Percentiles rank a stretch among this genome's conserved stretches.
Conservation (phyloP, 805 yeast species). For the Kuraishia molischiana region DNA sequence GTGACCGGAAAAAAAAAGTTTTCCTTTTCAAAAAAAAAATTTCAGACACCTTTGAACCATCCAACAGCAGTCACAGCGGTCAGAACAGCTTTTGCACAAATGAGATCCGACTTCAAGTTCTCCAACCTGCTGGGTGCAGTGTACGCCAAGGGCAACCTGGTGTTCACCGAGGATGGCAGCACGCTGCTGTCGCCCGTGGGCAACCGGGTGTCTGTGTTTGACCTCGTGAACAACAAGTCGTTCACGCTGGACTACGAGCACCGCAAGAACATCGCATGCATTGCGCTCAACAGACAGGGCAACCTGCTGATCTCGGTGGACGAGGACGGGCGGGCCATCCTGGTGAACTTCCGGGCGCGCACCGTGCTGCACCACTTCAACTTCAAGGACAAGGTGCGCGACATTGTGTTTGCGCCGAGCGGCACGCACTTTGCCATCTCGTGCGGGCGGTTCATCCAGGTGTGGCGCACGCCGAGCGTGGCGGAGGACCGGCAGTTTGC, state of each 20-base stretch:
- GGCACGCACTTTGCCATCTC: constrained; percentile 85
- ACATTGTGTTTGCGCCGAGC: constrained; percentile 78
- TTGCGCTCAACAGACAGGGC: constrained; percentile 78
- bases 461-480: constrained; percentile 84
- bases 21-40: too few species aligned
- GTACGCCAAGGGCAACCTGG: constrained; percentile 83
- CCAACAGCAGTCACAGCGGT: too few species aligned
- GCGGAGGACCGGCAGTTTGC: constrained; percentile 88
- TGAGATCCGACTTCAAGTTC: constrained; percentile 87
- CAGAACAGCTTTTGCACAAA: constrained; percentile 16
- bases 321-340: constrained; percentile 85
- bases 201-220: constrained; percentile 83
- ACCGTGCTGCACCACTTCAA: constrained; percentile 91
- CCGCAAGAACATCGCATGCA: constrained; percentile 66
- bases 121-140: constrained; percentile 91
- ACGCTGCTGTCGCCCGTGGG: constrained; percentile 87
- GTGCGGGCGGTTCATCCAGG: constrained; percentile 70
- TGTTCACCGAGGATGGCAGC: constrained; percentile 81
- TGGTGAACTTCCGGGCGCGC: constrained; percentile 75
- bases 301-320: constrained; percentile 78
- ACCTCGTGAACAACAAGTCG: constrained; percentile 72
- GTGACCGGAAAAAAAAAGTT: too few species aligned
- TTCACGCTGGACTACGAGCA: constrained; percentile 91
- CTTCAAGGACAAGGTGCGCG: constrained; percentile 70
- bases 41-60: too few species aligned